Evolutionary conservation across 1,284 basidiomycete species (phyloP).

Genomic region (Takashimella koratensis): DNA sequence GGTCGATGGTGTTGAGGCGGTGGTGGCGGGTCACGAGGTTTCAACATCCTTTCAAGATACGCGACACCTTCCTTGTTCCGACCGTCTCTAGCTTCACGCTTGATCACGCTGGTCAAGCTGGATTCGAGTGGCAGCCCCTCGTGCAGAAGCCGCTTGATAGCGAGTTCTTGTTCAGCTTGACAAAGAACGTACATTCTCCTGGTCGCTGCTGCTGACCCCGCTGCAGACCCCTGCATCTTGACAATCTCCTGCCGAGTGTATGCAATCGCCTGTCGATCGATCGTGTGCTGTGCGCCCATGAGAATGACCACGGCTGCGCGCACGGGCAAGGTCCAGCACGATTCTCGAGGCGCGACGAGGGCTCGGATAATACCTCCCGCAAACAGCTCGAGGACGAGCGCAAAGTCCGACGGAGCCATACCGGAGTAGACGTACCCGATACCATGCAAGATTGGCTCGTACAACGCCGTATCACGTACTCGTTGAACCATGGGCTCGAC

Average conservation of each 20-base stretch:
- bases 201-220: slow-evolving; percentile 16
- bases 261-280: slow-evolving; percentile 67
- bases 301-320: slow-evolving; percentile 76
- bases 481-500: slow-evolving; percentile 61
- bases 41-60: slow-evolving; percentile 21
- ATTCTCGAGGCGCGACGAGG: slow-evolving; percentile 74
- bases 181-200: slow-evolving; percentile 76
- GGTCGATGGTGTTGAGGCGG: slow-evolving; percentile 23
- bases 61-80: slow-evolving; percentile 1
- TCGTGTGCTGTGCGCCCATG: slow-evolving; percentile 83
- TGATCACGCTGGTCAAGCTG: slow-evolving; percentile 52
- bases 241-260: slow-evolving; percentile 79
- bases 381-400: slow-evolving; percentile 76
- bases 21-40: slow-evolving; percentile 17
- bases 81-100: slow-evolving; percentile 6
- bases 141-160: slow-evolving; percentile 73
- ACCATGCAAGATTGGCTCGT: slow-evolving; percentile 79
- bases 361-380: slow-evolving; percentile 76
- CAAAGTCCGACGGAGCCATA: slow-evolving; percentile 66
- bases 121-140: slow-evolving; percentile 90
- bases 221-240: slow-evolving; percentile 83
- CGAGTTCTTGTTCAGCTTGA: slow-evolving; percentile 73
- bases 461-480: slow-evolving; percentile 64
- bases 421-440: slow-evolving; percentile 83
- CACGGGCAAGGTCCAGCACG: slow-evolving; percentile 81